Percentiles rank a stretch among this genome's conserved stretches.
These are phyloP conservation scores for Croton laevigatus DNA, from an alignment of 441 rosid genomes.

Conservation along the genomic window DNA sequence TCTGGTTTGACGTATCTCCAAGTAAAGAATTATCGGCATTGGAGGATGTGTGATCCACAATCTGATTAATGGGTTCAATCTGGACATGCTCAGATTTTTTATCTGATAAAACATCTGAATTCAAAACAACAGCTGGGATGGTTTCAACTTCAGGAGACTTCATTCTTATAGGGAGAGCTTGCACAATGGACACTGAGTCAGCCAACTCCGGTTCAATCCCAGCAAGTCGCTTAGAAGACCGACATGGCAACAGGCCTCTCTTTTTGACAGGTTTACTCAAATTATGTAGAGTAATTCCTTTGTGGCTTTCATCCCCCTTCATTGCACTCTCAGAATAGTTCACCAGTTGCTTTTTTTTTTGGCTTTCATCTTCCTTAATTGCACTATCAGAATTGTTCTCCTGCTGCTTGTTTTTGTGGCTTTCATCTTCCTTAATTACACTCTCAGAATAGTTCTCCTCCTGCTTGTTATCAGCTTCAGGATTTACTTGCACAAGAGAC, in stretches of 20 bases:
- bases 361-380: too few relatives aligned
- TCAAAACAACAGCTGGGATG: slow-evolving; percentile 2
- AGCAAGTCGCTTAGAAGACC: slow-evolving; percentile 32
- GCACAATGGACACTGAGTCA: slow-evolving; percentile 11
- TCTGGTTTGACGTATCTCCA: slow-evolving; percentile 21
- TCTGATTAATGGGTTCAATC: slow-evolving; percentile 12
- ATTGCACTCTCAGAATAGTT: too few relatives aligned
- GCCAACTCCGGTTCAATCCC: slow-evolving; percentile 29
- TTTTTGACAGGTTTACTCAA: slow-evolving; percentile 22
- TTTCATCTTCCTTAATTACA: slow-evolving; percentile 17
- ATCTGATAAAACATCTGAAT: slow-evolving; percentile 13
- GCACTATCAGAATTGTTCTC: too few relatives aligned
- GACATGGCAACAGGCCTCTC: slow-evolving; percentile 29
- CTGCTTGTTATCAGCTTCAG: slow-evolving; percentile 27
- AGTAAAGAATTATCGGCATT: slow-evolving; percentile 7
- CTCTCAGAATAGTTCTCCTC: slow-evolving; percentile 22
- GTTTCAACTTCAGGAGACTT: slow-evolving; percentile 14
- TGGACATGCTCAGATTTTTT: slow-evolving; percentile 23
- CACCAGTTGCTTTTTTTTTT: too few relatives aligned
- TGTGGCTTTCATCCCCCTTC: too few relatives aligned
- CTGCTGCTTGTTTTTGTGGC: too few relatives aligned
- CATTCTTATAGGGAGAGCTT: slow-evolving; percentile 18
- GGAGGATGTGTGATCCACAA: slow-evolving; percentile 9
- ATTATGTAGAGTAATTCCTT: too few relatives aligned
- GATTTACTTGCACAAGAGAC: slow-evolving; percentile 5